Base-by-base conservation (phyloP, 208 protist species). In the Naegleria fowleri region DNA sequence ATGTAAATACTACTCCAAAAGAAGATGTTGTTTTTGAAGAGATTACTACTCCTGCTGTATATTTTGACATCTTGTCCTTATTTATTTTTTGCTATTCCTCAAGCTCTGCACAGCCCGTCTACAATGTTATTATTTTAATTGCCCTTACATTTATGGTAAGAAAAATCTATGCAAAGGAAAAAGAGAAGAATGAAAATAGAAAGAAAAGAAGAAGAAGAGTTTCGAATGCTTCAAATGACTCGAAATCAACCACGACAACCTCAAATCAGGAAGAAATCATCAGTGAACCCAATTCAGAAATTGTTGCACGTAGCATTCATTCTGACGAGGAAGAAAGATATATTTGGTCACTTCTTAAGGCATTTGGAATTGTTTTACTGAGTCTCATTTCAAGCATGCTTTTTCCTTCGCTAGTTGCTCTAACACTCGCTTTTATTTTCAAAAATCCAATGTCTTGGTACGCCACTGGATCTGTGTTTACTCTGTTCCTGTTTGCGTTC, bases 361-460 rank as follows among this genome's bases (percentile, higher is more conserved):
- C 55, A 29, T 67, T 67, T 67, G 55, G 55, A 67, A 67, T 67
- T 67, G 55, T 67, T 67, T 67, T 67, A 29, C 55, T 67, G 11
- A 29, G 19, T 29, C 13, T 67, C 1, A 67, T 67, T 67, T 67
- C 55, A 67, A 67, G 55, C 22, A 29, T 67, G 55, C 2, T 67
- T 0, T 67, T 67, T 67, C 55, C 55, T 22, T 67, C 55, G 19
- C 55, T 67, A 29, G 55, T 67, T 67, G 55, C 55, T 19, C 55
- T 67, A 29, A 67, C 55, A 29, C 22, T 67, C 0, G 22, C 55
- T 29, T 67, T 29, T 67, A 15, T 67, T 67, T 67, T 67, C 55
- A 67, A 67, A 67, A 67, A 67, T 67, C 55, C 55, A 67, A 67
- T 67, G 55, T 67, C 55, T 67, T 67, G 55, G 55, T 67, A 67